These are phyloP conservation scores for Halophytophthora polymorphica DNA, from an alignment of 352 stramenopile genomes.

Conservation along the genomic window DNA sequence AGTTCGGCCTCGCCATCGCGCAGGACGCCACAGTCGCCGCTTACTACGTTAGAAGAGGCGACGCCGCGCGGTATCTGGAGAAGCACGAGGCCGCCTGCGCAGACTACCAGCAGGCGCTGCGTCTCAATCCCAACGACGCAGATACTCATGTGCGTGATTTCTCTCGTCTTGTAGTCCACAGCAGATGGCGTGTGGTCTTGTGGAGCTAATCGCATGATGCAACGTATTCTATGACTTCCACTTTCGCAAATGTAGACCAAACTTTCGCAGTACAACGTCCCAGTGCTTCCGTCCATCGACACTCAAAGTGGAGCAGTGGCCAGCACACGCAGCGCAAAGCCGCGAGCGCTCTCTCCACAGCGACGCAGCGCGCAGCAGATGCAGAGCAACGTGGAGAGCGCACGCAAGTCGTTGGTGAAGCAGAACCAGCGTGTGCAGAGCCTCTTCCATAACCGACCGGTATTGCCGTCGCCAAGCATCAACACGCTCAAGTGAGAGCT, in stretches of 20 bases:
- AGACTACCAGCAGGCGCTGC: constrained; percentile 49
- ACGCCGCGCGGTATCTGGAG: constrained; percentile 72
- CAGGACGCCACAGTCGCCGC: constrained; percentile 47
- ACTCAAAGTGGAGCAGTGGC: constrained; percentile 13
- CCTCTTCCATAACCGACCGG: constrained; percentile 46
- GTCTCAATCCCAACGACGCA: constrained; percentile 52
- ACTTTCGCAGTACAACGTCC: constrained; percentile 52
- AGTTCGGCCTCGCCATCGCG: constrained; percentile 44
- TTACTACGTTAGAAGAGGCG: constrained; percentile 71
- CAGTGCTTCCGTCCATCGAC: constrained; percentile 1
- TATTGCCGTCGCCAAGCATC: constrained; percentile 30
- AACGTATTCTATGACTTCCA: background rate
- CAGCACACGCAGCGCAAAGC: constrained; percentile 2
- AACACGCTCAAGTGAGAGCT: constrained; percentile 22
- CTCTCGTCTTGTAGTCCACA: background rate
- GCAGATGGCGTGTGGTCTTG: background rate
- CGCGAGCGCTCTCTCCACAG: constrained; percentile 11
- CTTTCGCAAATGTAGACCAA: constrained; percentile 38
- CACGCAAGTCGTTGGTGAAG: constrained; percentile 42
- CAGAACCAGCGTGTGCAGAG: constrained; percentile 60
- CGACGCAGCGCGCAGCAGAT: constrained; percentile 20
- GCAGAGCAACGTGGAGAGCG: constrained; percentile 24
- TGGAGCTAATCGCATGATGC: background rate
- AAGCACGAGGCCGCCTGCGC: constrained; percentile 51
- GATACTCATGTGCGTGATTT: constrained; percentile 43